Evolutionary conservation across 164 flowering plant species (phyloP).

Genomic region (Liriodendron chinense): DNA sequence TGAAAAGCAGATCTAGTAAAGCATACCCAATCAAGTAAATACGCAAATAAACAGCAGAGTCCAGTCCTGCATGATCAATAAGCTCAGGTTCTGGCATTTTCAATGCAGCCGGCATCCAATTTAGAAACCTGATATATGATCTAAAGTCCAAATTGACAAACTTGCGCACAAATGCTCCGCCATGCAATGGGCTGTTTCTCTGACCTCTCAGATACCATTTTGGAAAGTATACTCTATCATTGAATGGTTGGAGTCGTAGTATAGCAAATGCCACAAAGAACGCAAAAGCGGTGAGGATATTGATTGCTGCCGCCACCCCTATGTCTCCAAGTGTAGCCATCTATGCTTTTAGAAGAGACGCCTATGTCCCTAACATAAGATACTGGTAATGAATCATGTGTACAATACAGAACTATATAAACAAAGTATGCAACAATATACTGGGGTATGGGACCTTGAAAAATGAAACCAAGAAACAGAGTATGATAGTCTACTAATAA

Average conservation of each 20-base stretch:
- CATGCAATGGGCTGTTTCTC: slow-evolving; percentile 45
- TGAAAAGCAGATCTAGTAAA: background rate
- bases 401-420: background rate
- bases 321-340: slow-evolving; percentile 71
- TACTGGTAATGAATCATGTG: background rate
- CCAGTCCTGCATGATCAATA: slow-evolving; percentile 83
- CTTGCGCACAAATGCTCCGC: slow-evolving; percentile 53
- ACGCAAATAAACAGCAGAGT: slow-evolving; percentile 75
- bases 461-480: background rate
- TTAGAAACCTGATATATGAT: slow-evolving; percentile 60
- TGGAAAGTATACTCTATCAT: slow-evolving; percentile 84
- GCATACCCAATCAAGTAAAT: slow-evolving; percentile 73
- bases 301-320: slow-evolving; percentile 62
- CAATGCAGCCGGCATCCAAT: slow-evolving; percentile 80
- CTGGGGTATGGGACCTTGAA: background rate
- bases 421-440: background rate
- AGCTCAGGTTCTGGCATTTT: slow-evolving; percentile 85
- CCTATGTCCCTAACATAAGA: background rate
- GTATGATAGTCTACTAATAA: background rate
- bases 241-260: slow-evolving; percentile 67
- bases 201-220: slow-evolving; percentile 81
- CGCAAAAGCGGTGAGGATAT: slow-evolving; percentile 61
- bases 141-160: slow-evolving; percentile 69
- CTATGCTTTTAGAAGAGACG: slow-evolving; percentile 8
- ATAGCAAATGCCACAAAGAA: slow-evolving; percentile 73